Evolutionary conservation across 176 grass and related monocot genomes (phyloP).

Genomic region (Triticum turgidum): DNA sequence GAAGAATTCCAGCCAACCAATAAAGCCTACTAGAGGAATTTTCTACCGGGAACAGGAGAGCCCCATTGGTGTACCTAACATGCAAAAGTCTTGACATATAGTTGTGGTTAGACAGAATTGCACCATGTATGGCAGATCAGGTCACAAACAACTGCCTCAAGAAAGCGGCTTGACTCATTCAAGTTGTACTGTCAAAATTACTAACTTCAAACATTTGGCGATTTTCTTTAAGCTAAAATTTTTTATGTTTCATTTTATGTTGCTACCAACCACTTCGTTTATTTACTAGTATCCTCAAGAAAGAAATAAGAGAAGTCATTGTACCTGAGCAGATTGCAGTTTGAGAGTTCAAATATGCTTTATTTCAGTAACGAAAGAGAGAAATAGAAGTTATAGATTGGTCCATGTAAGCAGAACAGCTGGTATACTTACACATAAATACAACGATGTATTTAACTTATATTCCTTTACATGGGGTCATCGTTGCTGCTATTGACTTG

Average conservation of each 20-base stretch:
- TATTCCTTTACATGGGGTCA: conserved; percentile 67
- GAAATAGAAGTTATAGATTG: conserved; percentile 7
- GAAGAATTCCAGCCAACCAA: too few species aligned
- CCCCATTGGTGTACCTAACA: conserved; percentile 4
- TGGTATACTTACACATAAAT: conserved; percentile 15
- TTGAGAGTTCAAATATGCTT: not conserved
- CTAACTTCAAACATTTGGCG: too few species aligned
- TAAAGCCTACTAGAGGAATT: not conserved
- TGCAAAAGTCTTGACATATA: not conserved
- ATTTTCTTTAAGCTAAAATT: too few species aligned
- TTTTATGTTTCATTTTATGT: too few species aligned
- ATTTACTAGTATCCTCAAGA: not conserved
- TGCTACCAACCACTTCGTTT: too few species aligned
- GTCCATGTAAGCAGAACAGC: not conserved
- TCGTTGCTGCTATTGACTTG: conserved; percentile 86
- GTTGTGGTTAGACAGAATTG: not conserved
- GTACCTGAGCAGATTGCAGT: conserved; percentile 3
- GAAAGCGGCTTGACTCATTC: not conserved
- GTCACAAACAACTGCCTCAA: not conserved
- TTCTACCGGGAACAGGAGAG: not conserved
- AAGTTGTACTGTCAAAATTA: not conserved
- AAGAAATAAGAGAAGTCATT: not conserved
- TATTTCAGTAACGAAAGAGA: not conserved
- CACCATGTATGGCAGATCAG: not conserved
- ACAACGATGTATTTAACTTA: conserved; percentile 6